Base-by-base conservation (phyloP, 176 grass and related monocot genomes). In the Raddia guianensis region DNA sequence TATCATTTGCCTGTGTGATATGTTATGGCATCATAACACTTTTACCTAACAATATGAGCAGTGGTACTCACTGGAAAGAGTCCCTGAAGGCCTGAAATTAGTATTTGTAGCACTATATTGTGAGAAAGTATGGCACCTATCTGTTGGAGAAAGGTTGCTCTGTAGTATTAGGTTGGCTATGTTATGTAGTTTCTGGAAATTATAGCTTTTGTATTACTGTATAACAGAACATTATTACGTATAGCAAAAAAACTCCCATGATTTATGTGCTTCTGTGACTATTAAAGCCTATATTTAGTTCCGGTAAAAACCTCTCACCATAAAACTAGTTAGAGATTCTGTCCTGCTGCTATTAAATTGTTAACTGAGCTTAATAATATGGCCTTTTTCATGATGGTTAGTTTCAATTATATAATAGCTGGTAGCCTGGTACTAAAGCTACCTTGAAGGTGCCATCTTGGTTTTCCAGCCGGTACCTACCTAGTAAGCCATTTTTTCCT, bases 81-180 rank as follows among this genome's bases (percentile, higher is more conserved):
- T 12, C 40, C 21, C 27, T 63, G 48, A 35, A 8, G 12, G 62
- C 21, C 27, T 63, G 48, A 35, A 8, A 18, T 70, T 47, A 49
- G 7, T 58, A 75, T 86, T 86, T 62, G 4, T 40, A 11, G n/a
- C 68, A 11, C 53, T 73, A 82, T 8, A 44, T 53, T 68, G 7
- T 47, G 33, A 62, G 13, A 74, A 58, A 45, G 13, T 83, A 14
- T 68, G 21, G 2, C 33, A 2, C 50, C 12, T 48, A 48, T 42
- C 66, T 60, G 4, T 52, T 72, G 19, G 50, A 40, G 16, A 46
- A 58, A 77, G 2, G 0, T 12, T 50, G 52, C 33, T 49, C 9
- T 33, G 7, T 21, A 35, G 11, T 70, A 53, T 79, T 32, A 45
- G 2, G 35, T 54, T 69, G 12, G 46, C 5, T 5, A 3, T 80